A percentile compares a stretch with the other conserved stretches of the same genome.
These are phyloP conservation scores for Royoungia palumana DNA, from an alignment of 768 basidiomycete genomes.

Conservation along the genomic window DNA sequence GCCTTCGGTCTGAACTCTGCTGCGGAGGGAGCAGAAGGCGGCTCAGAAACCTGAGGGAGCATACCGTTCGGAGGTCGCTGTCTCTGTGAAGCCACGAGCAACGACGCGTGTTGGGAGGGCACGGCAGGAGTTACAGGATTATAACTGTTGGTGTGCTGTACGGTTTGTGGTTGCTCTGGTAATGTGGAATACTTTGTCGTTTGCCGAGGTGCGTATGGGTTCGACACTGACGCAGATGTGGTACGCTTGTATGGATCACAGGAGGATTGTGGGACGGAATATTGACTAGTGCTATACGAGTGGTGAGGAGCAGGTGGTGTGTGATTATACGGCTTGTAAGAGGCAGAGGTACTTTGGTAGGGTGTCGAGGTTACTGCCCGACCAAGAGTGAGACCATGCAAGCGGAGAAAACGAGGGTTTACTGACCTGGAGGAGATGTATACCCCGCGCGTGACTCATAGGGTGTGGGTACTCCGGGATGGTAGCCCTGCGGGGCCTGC, in stretches of 20 bases:
- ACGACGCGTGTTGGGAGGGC: constrained; percentile 23
- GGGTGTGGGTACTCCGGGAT: constrained; percentile 27
- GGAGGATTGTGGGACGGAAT: constrained; percentile 13
- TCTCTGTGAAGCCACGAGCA: constrained; percentile 13
- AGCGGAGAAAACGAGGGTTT: neutral
- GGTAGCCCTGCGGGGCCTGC: constrained; percentile 29
- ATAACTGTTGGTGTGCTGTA: constrained; percentile 34
- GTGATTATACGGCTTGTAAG: constrained; percentile 27
- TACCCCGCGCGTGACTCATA: constrained; percentile 22
- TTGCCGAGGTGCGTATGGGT: constrained; percentile 22
- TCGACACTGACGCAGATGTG: constrained; percentile 12
- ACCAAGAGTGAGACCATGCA: constrained; percentile 5
- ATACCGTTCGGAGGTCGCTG: constrained; percentile 18
- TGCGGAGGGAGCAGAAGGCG: constrained; percentile 37
- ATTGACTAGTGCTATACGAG: constrained; percentile 11
- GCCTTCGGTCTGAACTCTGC: constrained; percentile 60
- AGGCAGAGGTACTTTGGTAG: constrained; percentile 10
- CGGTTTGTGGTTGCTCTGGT: constrained; percentile 19
- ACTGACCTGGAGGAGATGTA: constrained; percentile 25
- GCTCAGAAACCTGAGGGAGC: constrained; percentile 29
- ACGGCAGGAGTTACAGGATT: constrained; percentile 22
- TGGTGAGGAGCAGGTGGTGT: constrained; percentile 16
- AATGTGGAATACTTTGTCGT: constrained; percentile 8
- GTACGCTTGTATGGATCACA: constrained; percentile 39
- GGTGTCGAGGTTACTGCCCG: constrained; percentile 11